Conservation (phyloP, 2,329 filamentous ascomycete species). For the Paradendryphiella salina region DNA sequence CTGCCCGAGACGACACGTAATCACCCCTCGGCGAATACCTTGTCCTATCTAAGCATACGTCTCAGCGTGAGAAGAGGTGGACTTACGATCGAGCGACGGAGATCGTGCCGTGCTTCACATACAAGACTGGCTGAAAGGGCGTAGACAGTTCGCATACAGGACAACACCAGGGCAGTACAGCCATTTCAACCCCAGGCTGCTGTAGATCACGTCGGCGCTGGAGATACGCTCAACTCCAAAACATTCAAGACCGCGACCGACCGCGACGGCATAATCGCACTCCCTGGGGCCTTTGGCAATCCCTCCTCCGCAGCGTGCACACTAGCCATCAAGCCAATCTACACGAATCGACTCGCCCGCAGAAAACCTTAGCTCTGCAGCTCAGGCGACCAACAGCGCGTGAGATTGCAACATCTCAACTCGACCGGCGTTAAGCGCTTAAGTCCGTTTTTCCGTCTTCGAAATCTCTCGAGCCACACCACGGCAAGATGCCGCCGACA, state of each 20-base stretch:
- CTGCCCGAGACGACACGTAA: not conserved
- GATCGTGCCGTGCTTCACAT: not conserved
- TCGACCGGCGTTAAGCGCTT: conserved; percentile 31
- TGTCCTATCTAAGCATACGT: conserved; percentile 1
- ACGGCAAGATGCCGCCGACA: conserved; percentile 67
- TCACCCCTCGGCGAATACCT: not conserved
- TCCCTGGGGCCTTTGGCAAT: conserved; percentile 21
- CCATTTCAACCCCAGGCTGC: conserved; percentile 21
- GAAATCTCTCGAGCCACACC: not conserved
- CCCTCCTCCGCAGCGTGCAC: conserved; percentile 8
- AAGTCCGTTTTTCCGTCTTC: conserved; percentile 24
- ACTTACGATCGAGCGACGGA: not conserved
- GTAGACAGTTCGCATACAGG: conserved; percentile 14
- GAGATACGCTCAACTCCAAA: conserved; percentile 34
- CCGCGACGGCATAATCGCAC: conserved; percentile 18
- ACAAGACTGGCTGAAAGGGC: conserved; percentile 1
- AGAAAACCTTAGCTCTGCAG: not conserved
- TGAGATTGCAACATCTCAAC: conserved; percentile 9
- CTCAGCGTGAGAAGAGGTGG: not conserved
- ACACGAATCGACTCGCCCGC: conserved; percentile 8
- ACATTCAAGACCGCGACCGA: conserved; percentile 36
- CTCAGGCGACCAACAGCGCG: conserved; percentile 8
- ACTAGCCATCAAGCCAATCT: conserved; percentile 10
- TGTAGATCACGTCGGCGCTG: conserved; percentile 25
- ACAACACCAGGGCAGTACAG: conserved; percentile 14